Percentiles rank a stretch among this genome's conserved stretches.
These are phyloP conservation scores for Claviceps sorghi DNA, from an alignment of 2,329 filamentous ascomycete genomes.

Conservation along the genomic window DNA sequence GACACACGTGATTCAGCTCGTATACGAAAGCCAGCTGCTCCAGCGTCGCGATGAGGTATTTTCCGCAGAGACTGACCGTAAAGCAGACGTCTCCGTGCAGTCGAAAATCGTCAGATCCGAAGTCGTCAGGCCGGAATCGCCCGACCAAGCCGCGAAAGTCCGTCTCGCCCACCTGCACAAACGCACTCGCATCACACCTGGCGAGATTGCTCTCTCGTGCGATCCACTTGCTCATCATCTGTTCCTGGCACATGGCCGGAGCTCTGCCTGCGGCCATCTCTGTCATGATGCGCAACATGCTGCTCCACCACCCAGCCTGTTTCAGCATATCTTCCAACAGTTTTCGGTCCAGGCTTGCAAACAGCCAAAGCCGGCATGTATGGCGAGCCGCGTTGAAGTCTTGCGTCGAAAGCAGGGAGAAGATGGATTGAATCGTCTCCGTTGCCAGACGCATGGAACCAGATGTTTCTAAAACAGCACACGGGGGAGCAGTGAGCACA, in stretches of 20 bases:
- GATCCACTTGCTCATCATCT: constrained; percentile 26
- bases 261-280: constrained; percentile 9
- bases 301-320: constrained; percentile 38
- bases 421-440: constrained; percentile 25
- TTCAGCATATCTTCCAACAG: constrained; percentile 39
- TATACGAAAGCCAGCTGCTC: constrained; percentile 44
- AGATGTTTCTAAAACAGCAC: constrained; percentile 5
- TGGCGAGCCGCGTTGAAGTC: constrained; percentile 47
- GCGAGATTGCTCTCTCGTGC: constrained; percentile 23
- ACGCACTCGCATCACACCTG: constrained; percentile 11
- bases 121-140: constrained; percentile 7
- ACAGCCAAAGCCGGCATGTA: constrained; percentile 45
- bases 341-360: constrained; percentile 35
- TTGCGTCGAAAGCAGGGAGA: constrained; percentile 16
- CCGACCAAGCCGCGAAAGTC: constrained; percentile 22
- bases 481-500: neutral
- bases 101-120: constrained; percentile 13
- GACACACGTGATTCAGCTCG: constrained; percentile 23
- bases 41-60: constrained; percentile 40
- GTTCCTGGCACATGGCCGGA: constrained; percentile 13
- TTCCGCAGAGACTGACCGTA: constrained; percentile 41
- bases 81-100: constrained; percentile 22
- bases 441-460: constrained; percentile 16
- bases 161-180: constrained; percentile 19
- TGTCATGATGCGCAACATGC: constrained; percentile 15